Base-by-base conservation (phyloP, 75 land plant genomes). In the Cupressus sempervirens region DNA sequence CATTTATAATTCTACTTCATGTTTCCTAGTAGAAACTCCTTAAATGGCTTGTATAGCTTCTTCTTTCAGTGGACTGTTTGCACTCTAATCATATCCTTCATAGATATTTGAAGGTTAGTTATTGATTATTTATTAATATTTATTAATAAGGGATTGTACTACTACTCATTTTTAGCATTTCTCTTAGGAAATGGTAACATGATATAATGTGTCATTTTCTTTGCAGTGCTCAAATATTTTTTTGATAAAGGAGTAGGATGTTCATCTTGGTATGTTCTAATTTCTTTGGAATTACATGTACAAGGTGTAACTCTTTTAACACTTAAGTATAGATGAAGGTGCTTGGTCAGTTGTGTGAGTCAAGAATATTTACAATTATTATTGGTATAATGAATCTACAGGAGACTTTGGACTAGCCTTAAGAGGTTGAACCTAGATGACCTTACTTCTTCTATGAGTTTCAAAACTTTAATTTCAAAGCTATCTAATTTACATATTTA, bases 351-450 rank as follows among this genome's bases (percentile, higher is more conserved):
- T 9, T 79, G 14, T 43, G 29, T 23, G 48, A 77, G 30, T 34
- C 43, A 16, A 40, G 81, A 72, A 54, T 16, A 53, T 81, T 16
- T 52, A 29, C 48, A 82, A 5, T 26, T 82, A 83, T 23, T 52
- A 20, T 62, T 84, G 13, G 30, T 36, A 26, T 65, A 74, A 67
- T 35, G 34, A 67, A 38, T 84, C 48, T 90, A 84, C 93, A 98
- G 99, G 99, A 75, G 99, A 98, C 86, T 98, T 98, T 94, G 99
- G 99, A 16, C 93, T 98, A 81, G 99, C 99, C n/a, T n/a, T 4
- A 98, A 98, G 82, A 91, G 95, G 86, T 83, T 98, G 73, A 91
- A 89, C 32, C 89, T 94, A 40, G 98, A 98, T 89, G 97, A 93
- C 85, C 93, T 98, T 84, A 95, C 99, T 34, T 98, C 96, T 10